phyloP scores from a whole-genome alignment of 192 early-diverging fungal genomes.

The Spizellomyces sp. region DNA sequence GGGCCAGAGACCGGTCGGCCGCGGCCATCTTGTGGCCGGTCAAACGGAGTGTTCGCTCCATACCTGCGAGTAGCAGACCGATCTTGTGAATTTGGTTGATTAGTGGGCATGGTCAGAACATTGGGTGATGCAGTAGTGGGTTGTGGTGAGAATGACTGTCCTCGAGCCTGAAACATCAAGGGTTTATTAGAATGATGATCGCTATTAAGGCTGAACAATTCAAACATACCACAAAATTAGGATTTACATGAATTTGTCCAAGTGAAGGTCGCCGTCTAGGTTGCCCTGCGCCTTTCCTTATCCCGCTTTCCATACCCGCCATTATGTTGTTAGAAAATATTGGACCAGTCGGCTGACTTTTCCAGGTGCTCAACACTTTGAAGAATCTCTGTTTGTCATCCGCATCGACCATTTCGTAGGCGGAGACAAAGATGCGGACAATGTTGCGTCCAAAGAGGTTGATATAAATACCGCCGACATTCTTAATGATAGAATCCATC shows the following conservation, averaged over 20 bases:
- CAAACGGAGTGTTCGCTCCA: background rate
- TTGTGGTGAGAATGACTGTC: background rate
- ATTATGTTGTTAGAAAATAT: constrained; percentile 63
- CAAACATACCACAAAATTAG: constrained; percentile 54
- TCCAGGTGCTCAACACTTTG: constrained; percentile 83
- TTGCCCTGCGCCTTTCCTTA: constrained; percentile 27
- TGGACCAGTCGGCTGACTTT: constrained; percentile 61
- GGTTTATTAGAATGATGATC: too few species aligned
- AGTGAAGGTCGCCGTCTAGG: constrained; percentile 24
- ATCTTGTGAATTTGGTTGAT: constrained; percentile 20
- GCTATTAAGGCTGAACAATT: background rate
- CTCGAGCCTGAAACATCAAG: background rate
- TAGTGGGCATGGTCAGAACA: constrained; percentile 30
- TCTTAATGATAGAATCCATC: constrained; percentile 95
- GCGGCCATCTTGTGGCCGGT: background rate
- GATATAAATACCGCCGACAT: constrained; percentile 81
- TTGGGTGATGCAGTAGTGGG: constrained; percentile 23
- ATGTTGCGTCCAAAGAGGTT: constrained; percentile 73
- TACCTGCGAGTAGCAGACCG: background rate
- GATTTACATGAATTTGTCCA: constrained; percentile 59
- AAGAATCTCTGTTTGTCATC: constrained; percentile 71
- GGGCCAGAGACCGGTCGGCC: too few species aligned
- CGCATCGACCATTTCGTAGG: constrained; percentile 72
- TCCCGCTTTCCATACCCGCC: constrained; percentile 51
- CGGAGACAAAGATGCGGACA: constrained; percentile 70